Evolutionary conservation across 176 grass and related monocot species (phyloP), one percentile per base, ranked within the genome.

Genomic region (Bolboschoenus planiculmis): DNA sequence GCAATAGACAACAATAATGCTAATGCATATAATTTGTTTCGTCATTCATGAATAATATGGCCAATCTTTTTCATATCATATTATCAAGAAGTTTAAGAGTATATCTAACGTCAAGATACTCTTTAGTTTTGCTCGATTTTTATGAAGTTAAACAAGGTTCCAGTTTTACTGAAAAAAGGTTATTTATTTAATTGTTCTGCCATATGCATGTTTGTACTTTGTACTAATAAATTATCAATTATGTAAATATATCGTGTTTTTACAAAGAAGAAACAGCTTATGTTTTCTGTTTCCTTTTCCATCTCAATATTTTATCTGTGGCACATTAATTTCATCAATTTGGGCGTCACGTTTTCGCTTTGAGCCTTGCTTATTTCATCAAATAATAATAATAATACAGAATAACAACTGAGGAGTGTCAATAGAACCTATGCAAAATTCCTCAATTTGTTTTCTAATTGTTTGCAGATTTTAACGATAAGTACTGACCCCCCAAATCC

Each of bases 21-120:
- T 68, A 64, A 62, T 82, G 24, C 56, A 46, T 82, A 62, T 30
- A 60, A 16, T 1, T 82, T 82, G 57, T 42, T 40, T 43, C n/a
- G 40, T 40, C 30, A 58, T 79, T 73, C 37, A 47, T 73, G 21
- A 24, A 46, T 27, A 46, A 73, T 26, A 27, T 72, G 10, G 21
- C 23, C 21, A 74, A 74, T 36, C 23, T 47, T 75, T 47, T 10
- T 51, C 24, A 9, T 76, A 31, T 30, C 23, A 31, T 29, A 4
- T 16, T 18, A 50, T 50, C 5, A 31, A 23, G 1, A 42, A 71
- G 36, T 78, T n/a, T 54, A 78, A 51, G 51, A 21, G 34, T 80
- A 80, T 39, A 10, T 7, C 26, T 76, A 14, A 23, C 27, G 30
- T 56, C 72, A 21, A 37, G 11, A 23, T 2, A 34, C 14, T 4